A percentile compares a stretch with the other conserved stretches of the same genome.
These are phyloP conservation scores for Hericium rajendrae DNA, from an alignment of 768 basidiomycete genomes.

Conservation along the genomic window DNA sequence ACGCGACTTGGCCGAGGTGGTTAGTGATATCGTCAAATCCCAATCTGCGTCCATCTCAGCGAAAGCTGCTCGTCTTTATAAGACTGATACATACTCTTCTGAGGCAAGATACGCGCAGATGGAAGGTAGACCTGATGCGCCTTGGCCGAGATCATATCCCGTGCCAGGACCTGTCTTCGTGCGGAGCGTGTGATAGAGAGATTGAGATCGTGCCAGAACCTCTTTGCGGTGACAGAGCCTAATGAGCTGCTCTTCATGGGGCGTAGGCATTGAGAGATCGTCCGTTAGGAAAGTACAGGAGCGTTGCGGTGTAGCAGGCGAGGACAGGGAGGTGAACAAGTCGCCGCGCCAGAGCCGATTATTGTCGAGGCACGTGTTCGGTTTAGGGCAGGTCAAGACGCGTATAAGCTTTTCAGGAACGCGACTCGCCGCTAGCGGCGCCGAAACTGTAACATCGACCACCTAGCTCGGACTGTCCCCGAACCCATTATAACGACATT, in stretches of 20 bases:
- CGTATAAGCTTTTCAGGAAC: background rate
- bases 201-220: constrained; percentile 25
- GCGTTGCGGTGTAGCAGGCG: background rate
- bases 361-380: background rate
- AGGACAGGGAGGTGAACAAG: background rate
- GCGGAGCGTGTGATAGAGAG: constrained; percentile 27
- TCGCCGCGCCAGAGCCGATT: background rate
- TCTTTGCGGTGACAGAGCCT: constrained; percentile 16
- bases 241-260: constrained; percentile 10
- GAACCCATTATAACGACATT: no score
- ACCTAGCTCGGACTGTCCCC: no score
- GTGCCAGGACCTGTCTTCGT: constrained; percentile 40
- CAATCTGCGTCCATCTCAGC: background rate
- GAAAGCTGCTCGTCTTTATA: no score
- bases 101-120: constrained; percentile 44
- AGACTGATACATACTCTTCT: constrained; percentile 25
- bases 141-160: constrained; percentile 33
- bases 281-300: background rate
- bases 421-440: no score
- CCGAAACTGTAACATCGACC: no score
- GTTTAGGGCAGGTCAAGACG: background rate
- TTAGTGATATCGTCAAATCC: background rate
- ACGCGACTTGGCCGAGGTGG: background rate
- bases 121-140: constrained; percentile 33
- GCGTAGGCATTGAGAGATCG: constrained; percentile 5